Percentiles rank a stretch among this genome's conserved stretches.
Conservation (phyloP, 176 grass and related monocot genomes). For the Aegilops speltoides region DNA sequence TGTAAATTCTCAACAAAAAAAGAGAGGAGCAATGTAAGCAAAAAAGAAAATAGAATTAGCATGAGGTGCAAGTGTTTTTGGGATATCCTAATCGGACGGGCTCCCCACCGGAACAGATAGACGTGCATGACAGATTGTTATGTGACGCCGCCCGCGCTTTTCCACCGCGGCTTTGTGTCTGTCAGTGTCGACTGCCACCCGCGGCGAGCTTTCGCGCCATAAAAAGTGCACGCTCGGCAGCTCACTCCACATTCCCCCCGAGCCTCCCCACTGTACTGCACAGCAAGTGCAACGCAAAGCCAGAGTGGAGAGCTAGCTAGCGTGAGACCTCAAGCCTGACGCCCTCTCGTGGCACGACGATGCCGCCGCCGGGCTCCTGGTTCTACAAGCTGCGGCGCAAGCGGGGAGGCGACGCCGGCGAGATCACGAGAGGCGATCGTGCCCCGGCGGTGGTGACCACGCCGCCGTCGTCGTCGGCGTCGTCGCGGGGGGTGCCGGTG, state of each 20-base stretch:
- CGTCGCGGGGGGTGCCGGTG: neutral
- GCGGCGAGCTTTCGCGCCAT: slow-evolving; percentile 38
- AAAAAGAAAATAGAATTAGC: neutral
- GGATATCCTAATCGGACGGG: neutral
- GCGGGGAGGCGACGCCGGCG: neutral
- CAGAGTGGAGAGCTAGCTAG: neutral
- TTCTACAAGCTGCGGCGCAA: slow-evolving; percentile 75
- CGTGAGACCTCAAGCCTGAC: neutral
- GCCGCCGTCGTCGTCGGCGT: neutral
- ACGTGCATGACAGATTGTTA: neutral
- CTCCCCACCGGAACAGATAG: neutral
- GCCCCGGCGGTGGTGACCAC: neutral
- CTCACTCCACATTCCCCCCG: slow-evolving; percentile 10
- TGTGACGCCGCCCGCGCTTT: slow-evolving; percentile 17
- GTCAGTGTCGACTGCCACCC: slow-evolving; percentile 17
- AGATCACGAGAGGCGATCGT: neutral
- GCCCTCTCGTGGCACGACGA: neutral
- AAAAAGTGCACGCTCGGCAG: slow-evolving; percentile 32
- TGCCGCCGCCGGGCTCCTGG: slow-evolving; percentile 63
- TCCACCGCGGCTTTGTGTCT: slow-evolving; percentile 25
- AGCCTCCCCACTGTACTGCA: neutral
- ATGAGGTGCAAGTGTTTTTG: neutral
- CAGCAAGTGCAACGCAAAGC: neutral
- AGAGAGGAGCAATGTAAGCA: too few relatives aligned
- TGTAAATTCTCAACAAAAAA: too few relatives aligned